Conservation (phyloP, 2,329 filamentous ascomycete species). For the Talaromyces sp. region DNA sequence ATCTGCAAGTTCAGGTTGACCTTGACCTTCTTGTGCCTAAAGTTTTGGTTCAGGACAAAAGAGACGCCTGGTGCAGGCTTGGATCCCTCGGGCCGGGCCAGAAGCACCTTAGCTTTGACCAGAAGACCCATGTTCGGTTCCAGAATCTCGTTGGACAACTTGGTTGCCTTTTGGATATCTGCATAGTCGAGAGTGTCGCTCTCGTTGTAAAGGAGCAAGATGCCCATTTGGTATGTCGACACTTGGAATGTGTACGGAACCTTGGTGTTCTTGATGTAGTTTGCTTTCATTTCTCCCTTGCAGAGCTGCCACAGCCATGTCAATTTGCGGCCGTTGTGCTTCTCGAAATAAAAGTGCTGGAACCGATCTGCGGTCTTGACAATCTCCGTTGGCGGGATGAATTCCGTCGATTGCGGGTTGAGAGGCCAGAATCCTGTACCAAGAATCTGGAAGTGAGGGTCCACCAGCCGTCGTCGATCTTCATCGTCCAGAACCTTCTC, state of each 20-base stretch:
- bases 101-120: slow-evolving; percentile 86
- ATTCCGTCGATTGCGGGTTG: slow-evolving; percentile 77
- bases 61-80: slow-evolving; percentile 73
- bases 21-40: slow-evolving; percentile 98
- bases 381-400: slow-evolving; percentile 80
- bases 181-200: slow-evolving; percentile 79
- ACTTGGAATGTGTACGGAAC: slow-evolving; percentile 96
- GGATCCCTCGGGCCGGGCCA: slow-evolving; percentile 63
- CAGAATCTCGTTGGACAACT: slow-evolving; percentile 72
- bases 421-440: slow-evolving; percentile 98
- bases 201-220: slow-evolving; percentile 91
- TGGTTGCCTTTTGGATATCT: slow-evolving; percentile 77
- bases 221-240: slow-evolving; percentile 96
- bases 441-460: slow-evolving; percentile 86
- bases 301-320: slow-evolving; percentile 98
- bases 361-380: slow-evolving; percentile 86
- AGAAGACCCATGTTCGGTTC: slow-evolving; percentile 83
- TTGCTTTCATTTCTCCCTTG: slow-evolving; percentile 93
- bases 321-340: slow-evolving; percentile 92
- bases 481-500: slow-evolving; percentile 59
- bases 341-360: slow-evolving; percentile 85
- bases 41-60: slow-evolving; percentile 85
- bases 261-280: slow-evolving; percentile 84
- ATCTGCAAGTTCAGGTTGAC: slow-evolving; percentile 93
- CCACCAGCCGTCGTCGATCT: slow-evolving; percentile 63